These are phyloP conservation scores for Tetracentron sinense DNA, from an alignment of 164 flowering plant species.

Conservation along the genomic window DNA sequence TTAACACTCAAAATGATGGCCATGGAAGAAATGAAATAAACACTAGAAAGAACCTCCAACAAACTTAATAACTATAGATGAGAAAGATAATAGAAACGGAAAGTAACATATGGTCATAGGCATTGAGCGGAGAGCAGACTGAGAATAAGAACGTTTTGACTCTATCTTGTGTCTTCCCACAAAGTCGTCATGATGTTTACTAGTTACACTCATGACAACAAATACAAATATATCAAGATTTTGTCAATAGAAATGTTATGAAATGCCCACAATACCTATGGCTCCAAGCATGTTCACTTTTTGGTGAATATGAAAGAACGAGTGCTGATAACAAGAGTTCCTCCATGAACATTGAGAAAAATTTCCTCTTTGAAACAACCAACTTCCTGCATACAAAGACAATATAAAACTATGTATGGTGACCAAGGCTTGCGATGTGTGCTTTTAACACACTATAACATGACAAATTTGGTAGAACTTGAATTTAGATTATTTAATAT, in stretches of 20 bases:
- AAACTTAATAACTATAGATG: background rate
- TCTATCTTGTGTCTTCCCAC: background rate
- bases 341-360: slow-evolving; percentile 33
- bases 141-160: too few species aligned
- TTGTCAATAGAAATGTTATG: background rate
- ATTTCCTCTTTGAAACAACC: slow-evolving; percentile 45
- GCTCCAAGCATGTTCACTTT: slow-evolving; percentile 91
- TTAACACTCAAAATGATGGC: background rate
- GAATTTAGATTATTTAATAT: too few species aligned
- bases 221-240: too few species aligned
- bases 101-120: background rate
- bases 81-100: background rate
- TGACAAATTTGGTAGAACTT: too few species aligned
- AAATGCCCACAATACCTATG: slow-evolving; percentile 51
- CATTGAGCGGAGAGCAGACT: too few species aligned
- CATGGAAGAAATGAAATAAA: background rate
- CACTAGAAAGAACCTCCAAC: background rate
- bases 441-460: background rate
- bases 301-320: slow-evolving; percentile 80
- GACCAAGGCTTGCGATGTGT: background rate
- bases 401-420: background rate
- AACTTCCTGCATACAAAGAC: slow-evolving; percentile 54
- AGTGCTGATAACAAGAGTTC: slow-evolving; percentile 71
- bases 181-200: background rate
- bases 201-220: background rate